Percentiles rank a stretch among this genome's conserved stretches.
These are phyloP conservation scores for Nothophytophthora sp. DNA, from an alignment of 352 stramenopile species.

Conservation along the genomic window DNA sequence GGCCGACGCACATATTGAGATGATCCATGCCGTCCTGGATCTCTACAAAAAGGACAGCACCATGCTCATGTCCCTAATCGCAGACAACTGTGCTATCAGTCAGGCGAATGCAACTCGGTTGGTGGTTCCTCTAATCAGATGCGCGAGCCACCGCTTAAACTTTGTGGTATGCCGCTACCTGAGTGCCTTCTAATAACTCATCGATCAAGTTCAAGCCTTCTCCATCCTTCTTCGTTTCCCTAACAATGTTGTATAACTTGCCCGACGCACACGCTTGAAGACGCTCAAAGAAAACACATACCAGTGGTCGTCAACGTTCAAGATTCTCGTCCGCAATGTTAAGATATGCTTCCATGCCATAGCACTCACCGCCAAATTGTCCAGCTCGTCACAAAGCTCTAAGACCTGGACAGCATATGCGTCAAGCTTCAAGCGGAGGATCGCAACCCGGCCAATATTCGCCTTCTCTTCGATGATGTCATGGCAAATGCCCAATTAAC, in stretches of 20 bases:
- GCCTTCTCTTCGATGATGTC: too few species aligned
- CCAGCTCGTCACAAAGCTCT: too few species aligned
- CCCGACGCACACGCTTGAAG: background rate
- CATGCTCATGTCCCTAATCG: slow-evolving; percentile 2
- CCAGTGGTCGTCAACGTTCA: background rate
- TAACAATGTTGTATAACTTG: background rate
- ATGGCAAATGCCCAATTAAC: too few species aligned
- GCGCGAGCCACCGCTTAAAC: slow-evolving; percentile 6
- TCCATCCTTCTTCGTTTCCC: background rate
- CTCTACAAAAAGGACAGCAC: background rate
- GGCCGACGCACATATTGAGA: slow-evolving; percentile 2
- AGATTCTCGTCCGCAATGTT: slow-evolving; percentile 2
- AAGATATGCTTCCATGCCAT: too few species aligned
- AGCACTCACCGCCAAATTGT: too few species aligned
- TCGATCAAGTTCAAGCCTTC: background rate
- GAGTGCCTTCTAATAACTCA: background rate
- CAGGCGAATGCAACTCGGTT: slow-evolving; percentile 1
- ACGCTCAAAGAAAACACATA: background rate
- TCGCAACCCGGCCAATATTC: too few species aligned
- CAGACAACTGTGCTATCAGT: slow-evolving; percentile 6
- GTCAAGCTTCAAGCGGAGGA: too few species aligned
- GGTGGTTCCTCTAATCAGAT: background rate
- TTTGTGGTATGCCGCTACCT: background rate
- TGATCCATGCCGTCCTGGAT: too few species aligned
- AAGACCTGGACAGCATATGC: background rate